Evolutionary conservation across 2,329 filamentous ascomycete genomes (phyloP), one percentile per base, ranked within the genome.

Genomic region (Calonectria multiphialidica): DNA sequence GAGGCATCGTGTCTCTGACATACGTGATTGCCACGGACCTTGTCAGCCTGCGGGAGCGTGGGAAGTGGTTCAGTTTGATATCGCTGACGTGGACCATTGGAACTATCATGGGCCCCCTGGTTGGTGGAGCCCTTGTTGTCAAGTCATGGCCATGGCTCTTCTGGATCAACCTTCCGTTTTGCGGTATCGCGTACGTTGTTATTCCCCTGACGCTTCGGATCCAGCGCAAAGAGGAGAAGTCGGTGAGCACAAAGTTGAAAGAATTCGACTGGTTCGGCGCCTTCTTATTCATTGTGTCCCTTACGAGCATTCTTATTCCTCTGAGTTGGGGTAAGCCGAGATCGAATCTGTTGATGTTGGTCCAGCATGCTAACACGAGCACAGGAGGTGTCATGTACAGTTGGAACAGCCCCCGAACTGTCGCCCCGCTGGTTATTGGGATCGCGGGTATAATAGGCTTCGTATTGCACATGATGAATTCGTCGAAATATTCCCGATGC

Each of bases 211-310:
- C 76, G 16, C 74, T 78, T 55, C 45, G 59, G 12, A 76, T 78
- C 13, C 68, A 74, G 12, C 66, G 75, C 63, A 77, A 74, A 49
- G 69, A 66, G 7, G 68, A 68, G 35, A 44, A 57, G 10, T 59
- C 74, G 1, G 66, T 71, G 2, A 68, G 71, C 10, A 64, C 44
- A 6, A 78, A 76, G 42, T 37, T 78, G 33, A 74, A 72, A 16
- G 72, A 78, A 55, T 88, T 94, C 50, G 92, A 94, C 79, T 94
- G 90, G 87, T 72, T 91, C 40, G 93, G 93, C 5, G 88, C 88
- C 2, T 75, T 88, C 2, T 78, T 94, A 3, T 93, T 94, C 78
- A 85, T 93, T 21, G 88, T 84, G 15, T 88, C 89, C 16, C 85
- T 87, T 15, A 90, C 90, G 0, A 88, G 87, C 23, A 72, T 77